Percentiles rank a stretch among this genome's conserved stretches.
phyloP scores from a whole-genome alignment of 2,329 filamentous ascomycete species.

The Pyricularia pennisetigena region DNA sequence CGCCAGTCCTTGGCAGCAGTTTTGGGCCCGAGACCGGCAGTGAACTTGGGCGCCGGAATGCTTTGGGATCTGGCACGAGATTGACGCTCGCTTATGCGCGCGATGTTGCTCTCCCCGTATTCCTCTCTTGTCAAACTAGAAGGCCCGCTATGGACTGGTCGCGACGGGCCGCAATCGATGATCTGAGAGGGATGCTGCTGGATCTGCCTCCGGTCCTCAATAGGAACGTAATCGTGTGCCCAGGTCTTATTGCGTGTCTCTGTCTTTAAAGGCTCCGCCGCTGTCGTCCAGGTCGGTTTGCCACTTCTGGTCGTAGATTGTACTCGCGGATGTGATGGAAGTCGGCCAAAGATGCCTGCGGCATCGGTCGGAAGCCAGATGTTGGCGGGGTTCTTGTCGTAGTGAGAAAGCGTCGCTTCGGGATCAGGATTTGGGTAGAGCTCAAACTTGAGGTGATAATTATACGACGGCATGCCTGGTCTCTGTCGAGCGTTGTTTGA shows the following conservation, averaged over 20 bases:
- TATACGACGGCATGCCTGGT: conserved; percentile 47
- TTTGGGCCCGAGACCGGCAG: conserved; percentile 33
- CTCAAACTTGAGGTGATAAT: conserved; percentile 59
- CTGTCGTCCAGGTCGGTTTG: background rate
- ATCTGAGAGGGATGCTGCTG: conserved; percentile 17
- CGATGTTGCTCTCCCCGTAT: conserved; percentile 18
- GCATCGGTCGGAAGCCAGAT: conserved; percentile 41
- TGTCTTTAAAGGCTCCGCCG: conserved; percentile 10
- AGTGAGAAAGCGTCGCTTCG: conserved; percentile 9
- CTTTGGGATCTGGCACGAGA: conserved; percentile 28
- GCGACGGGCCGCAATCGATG: conserved; percentile 39
- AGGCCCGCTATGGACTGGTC: conserved; percentile 16
- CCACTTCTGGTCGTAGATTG: background rate
- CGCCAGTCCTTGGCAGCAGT: conserved; percentile 62
- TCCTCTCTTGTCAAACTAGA: background rate
- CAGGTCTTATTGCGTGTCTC: background rate
- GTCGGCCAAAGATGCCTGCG: conserved; percentile 43
- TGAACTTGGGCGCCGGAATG: conserved; percentile 31
- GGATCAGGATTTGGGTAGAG: conserved; percentile 42
- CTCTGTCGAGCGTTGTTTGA: background rate
- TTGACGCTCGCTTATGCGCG: conserved; percentile 29
- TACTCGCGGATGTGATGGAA: conserved; percentile 37
- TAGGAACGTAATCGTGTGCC: conserved; percentile 5
- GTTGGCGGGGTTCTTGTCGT: conserved; percentile 5
- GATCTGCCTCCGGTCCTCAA: conserved; percentile 1